Evolutionary conservation across 371 early-diverging fungal species (phyloP).

Genomic region (Mortierella sp.): DNA sequence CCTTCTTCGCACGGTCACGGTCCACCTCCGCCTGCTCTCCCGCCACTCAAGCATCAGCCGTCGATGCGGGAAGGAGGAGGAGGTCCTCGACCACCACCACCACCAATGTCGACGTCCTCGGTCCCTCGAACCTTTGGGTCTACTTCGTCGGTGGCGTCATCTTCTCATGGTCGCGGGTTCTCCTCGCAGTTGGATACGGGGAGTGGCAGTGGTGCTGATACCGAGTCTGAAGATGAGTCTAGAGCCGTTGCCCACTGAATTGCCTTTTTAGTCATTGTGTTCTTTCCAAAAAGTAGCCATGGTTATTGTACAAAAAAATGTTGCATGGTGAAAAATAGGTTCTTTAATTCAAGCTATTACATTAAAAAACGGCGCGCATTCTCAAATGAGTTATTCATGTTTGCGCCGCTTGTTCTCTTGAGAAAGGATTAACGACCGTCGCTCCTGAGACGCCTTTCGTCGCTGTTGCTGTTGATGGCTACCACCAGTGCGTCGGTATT

Average conservation of each 20-base stretch:
- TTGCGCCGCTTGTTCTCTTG: constrained; percentile 40
- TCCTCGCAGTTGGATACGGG: constrained; percentile 11
- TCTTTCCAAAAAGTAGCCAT: no score
- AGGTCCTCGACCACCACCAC: background rate
- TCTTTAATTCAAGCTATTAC: no score
- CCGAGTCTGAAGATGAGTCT: constrained; percentile 36
- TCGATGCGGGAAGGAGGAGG: background rate
- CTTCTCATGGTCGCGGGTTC: background rate
- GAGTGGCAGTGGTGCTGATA: constrained; percentile 35
- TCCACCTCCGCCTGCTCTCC: constrained; percentile 4
- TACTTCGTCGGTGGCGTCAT: background rate
- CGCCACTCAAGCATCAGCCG: constrained; percentile 8
- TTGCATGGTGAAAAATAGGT: no score
- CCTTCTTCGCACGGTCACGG: background rate
- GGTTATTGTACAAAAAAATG: no score
- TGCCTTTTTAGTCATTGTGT: background rate
- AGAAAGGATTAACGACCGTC: constrained; percentile 13
- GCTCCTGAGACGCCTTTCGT: constrained; percentile 27
- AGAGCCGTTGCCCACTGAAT: constrained; percentile 5
- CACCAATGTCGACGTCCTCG: background rate
- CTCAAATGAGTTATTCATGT: constrained; percentile 26
- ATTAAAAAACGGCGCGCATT: no score
- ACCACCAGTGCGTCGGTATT: background rate
- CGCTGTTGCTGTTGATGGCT: background rate
- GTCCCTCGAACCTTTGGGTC: background rate